Conservation (phyloP, 2,329 filamentous ascomycete species). For the Talaromyces pinophilus region DNA sequence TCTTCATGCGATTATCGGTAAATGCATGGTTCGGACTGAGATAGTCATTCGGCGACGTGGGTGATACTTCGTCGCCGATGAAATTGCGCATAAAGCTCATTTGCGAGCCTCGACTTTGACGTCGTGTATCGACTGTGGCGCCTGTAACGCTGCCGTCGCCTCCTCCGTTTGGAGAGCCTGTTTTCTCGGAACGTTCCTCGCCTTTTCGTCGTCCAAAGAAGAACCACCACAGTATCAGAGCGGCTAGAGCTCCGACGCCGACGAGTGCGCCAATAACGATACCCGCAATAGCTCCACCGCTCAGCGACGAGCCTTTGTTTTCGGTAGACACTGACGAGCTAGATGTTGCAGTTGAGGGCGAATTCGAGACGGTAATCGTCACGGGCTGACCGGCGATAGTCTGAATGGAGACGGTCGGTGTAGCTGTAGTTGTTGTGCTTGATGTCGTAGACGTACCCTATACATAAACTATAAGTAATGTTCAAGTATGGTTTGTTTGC, state of each 20-base stretch:
- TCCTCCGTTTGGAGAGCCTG: constrained; percentile 30
- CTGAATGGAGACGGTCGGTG: constrained; percentile 21
- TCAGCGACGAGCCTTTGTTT: constrained; percentile 34
- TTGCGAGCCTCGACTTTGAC: constrained; percentile 38
- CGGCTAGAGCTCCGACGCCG: constrained; percentile 41
- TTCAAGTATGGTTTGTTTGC: constrained; percentile 6
- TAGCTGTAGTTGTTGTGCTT: constrained; percentile 13
- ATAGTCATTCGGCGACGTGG: constrained; percentile 22
- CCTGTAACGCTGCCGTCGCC: constrained; percentile 27
- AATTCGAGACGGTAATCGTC: constrained; percentile 29
- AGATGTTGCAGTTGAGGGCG: constrained; percentile 25
- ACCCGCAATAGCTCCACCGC: constrained; percentile 47
- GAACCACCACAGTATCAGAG: constrained; percentile 43
- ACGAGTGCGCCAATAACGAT: constrained; percentile 46
- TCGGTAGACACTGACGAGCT: constrained; percentile 25
- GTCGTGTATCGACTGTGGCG: constrained; percentile 31
- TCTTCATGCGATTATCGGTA: constrained; percentile 50
- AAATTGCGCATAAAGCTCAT: constrained; percentile 39
- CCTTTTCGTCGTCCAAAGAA: constrained; percentile 39
- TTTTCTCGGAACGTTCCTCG: constrained; percentile 24
- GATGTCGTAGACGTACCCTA: constrained; percentile 22
- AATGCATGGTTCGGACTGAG: constrained; percentile 32
- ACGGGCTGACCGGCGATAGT: constrained; percentile 26
- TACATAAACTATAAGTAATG: constrained; percentile 12
- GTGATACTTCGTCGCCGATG: constrained; percentile 24